Percentiles rank a stretch among this genome's conserved stretches.
phyloP scores from a whole-genome alignment of 257 asterid species.

The Nicotiana tomentosiformis region DNA sequence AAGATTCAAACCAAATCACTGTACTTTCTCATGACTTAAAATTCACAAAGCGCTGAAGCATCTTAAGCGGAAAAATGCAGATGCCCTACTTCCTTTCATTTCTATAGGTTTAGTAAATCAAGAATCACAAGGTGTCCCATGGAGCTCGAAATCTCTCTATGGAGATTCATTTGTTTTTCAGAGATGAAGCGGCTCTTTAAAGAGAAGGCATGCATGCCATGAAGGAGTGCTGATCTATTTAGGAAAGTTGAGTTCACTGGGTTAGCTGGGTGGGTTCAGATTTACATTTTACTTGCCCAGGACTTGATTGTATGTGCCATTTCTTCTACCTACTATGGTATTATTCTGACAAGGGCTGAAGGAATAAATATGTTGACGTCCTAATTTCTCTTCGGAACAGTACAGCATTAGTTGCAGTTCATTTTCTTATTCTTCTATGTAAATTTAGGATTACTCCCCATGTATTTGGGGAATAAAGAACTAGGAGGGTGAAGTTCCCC shows the following conservation, averaged over 20 bases:
- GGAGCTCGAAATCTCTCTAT: conserved; percentile 14
- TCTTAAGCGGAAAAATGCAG: conserved; percentile 24
- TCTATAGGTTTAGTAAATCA: conserved; percentile 38
- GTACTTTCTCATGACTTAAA: background rate
- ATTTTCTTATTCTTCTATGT: background rate
- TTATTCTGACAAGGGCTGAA: background rate
- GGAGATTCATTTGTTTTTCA: conserved; percentile 19
- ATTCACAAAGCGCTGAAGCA: conserved; percentile 12
- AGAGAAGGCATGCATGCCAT: conserved; percentile 6
- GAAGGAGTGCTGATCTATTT: background rate
- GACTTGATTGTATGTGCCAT: background rate
- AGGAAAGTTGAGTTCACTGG: background rate
- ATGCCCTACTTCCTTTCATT: conserved; percentile 24
- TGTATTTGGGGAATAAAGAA: background rate
- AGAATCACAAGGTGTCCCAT: conserved; percentile 16
- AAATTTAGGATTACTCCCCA: background rate
- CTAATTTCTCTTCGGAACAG: background rate
- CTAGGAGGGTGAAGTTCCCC: background rate
- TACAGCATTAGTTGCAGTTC: background rate
- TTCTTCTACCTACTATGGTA: background rate
- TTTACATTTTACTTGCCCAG: background rate
- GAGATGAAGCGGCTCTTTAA: conserved; percentile 26
- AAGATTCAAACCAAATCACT: background rate
- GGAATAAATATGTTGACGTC: background rate
- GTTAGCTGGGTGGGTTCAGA: background rate